Percentiles rank a stretch among this genome's conserved stretches.
Conservation (phyloP, 2,329 filamentous ascomycete species). For the Aureobasidium sp. region DNA sequence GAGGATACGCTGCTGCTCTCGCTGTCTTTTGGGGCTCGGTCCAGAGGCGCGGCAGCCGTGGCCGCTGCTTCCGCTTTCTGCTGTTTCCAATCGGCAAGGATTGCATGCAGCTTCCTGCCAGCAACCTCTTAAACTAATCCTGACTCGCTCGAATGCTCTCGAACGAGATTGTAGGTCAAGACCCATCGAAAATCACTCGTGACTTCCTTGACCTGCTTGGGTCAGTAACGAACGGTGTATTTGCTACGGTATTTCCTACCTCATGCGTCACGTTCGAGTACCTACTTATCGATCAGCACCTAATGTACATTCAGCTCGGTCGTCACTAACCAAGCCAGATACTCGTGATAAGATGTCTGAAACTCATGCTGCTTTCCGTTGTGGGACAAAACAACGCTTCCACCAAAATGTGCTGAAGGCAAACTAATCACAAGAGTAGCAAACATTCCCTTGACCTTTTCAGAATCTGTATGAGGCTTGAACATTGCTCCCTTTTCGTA, state of each 20-base stretch:
- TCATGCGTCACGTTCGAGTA: conserved; percentile 47
- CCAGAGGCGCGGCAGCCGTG: neutral
- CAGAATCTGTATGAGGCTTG: conserved; percentile 18
- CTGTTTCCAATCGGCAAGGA: conserved; percentile 5
- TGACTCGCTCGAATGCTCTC: conserved; percentile 14
- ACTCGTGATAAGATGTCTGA: conserved; percentile 23
- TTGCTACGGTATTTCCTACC: too few species aligned
- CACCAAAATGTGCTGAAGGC: conserved; percentile 18
- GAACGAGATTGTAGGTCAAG: conserved; percentile 45
- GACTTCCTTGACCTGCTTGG: conserved; percentile 34
- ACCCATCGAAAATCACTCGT: conserved; percentile 42
- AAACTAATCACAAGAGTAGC: conserved; percentile 19
- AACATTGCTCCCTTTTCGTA: conserved; percentile 20
- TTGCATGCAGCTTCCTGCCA: neutral
- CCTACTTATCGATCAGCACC: conserved; percentile 25
- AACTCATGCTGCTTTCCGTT: conserved; percentile 19
- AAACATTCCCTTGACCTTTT: conserved; percentile 20
- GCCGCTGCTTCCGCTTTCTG: neutral
- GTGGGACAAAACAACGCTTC: conserved; percentile 16
- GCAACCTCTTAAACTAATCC: neutral
- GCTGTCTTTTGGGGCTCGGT: neutral
- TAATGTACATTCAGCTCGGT: neutral
- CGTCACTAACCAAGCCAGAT: conserved; percentile 25
- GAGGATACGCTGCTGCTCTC: neutral
- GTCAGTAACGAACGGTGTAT: too few species aligned